phyloP scores from a whole-genome alignment of 495 filamentous ascomycete species.

The Hamigera avellanea region DNA sequence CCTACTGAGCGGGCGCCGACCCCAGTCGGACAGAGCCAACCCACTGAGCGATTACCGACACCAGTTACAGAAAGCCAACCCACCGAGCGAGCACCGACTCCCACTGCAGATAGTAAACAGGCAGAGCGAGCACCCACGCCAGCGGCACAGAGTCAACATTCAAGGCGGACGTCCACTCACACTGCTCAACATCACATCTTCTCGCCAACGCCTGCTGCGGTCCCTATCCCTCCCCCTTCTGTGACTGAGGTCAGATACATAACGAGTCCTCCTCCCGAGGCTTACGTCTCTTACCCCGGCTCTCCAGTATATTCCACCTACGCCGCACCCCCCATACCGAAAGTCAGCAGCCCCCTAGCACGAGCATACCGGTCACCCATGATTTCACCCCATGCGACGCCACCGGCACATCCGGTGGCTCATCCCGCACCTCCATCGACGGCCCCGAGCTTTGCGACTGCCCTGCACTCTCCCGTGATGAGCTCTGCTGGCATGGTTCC shows the following conservation, averaged over 20 bases:
- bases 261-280: slow-evolving; percentile 14
- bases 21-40: background rate
- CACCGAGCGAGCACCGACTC: background rate
- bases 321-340: slow-evolving; percentile 9
- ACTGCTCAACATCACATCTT: slow-evolving; percentile 3
- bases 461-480: slow-evolving; percentile 28
- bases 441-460: slow-evolving; percentile 18
- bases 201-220: slow-evolving; percentile 14
- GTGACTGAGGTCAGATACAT: slow-evolving; percentile 18
- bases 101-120: background rate
- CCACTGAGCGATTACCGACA: background rate
- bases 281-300: slow-evolving; percentile 7
- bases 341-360: slow-evolving; percentile 29
- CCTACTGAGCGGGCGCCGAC: too few relatives aligned
- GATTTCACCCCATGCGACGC: slow-evolving; percentile 27
- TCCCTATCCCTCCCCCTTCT: slow-evolving; percentile 21
- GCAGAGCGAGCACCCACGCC: background rate
- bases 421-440: background rate
- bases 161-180: background rate
- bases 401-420: slow-evolving; percentile 3
- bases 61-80: background rate
- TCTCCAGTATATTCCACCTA: slow-evolving; percentile 6
- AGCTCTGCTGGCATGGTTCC: slow-evolving; percentile 21
- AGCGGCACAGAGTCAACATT: background rate
- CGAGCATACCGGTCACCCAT: slow-evolving; percentile 25